Percentiles rank a stretch among this genome's conserved stretches.
Conservation (phyloP, 2,329 filamentous ascomycete species). For the Ceratocystis ficicola region DNA sequence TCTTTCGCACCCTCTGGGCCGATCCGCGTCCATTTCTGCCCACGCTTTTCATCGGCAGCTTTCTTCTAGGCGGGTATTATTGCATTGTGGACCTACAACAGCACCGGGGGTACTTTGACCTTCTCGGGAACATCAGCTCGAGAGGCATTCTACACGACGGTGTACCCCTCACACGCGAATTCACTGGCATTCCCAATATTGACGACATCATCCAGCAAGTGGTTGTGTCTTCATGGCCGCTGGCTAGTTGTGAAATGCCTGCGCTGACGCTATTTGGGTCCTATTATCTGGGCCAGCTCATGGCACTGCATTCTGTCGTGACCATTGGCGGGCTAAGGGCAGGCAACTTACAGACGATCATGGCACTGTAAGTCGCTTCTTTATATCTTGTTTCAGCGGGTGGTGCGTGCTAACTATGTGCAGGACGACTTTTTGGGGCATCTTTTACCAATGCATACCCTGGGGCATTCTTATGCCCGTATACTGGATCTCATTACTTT, state of each 20-base stretch:
- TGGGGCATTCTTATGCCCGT: conserved; percentile 25
- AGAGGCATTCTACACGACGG: conserved; percentile 12
- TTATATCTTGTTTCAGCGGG: neutral
- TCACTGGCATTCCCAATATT: conserved; percentile 24
- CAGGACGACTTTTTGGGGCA: conserved; percentile 25
- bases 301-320: conserved; percentile 24
- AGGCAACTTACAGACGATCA: conserved; percentile 24
- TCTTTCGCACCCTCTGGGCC: conserved; percentile 15
- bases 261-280: conserved; percentile 23
- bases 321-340: conserved; percentile 24
- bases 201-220: conserved; percentile 23
- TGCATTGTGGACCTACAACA: conserved; percentile 13
- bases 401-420: neutral
- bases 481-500: conserved; percentile 25
- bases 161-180: neutral
- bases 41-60: conserved; percentile 11
- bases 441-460: conserved; percentile 25
- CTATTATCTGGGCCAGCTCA: conserved; percentile 24
- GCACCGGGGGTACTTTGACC: conserved; percentile 9
- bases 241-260: conserved; percentile 21
- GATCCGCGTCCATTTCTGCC: conserved; percentile 18
- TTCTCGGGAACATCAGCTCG: neutral
- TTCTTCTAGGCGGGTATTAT: conserved; percentile 12
- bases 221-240: conserved; percentile 24
- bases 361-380: conserved; percentile 23